Conservation (phyloP, 1,284 basidiomycete species). For the Sporisorium scitamineum region DNA sequence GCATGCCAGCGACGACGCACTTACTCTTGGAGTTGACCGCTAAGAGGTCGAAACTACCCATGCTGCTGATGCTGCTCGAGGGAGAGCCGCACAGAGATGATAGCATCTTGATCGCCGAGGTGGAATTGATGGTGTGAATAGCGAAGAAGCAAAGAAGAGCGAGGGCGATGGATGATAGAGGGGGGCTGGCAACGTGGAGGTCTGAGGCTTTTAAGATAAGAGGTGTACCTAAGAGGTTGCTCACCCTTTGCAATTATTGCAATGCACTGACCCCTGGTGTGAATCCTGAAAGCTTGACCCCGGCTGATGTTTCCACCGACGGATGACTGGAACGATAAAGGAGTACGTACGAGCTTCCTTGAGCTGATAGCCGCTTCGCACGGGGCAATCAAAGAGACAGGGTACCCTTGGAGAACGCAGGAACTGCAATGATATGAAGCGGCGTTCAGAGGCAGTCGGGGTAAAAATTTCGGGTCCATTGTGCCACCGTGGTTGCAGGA, state of each 20-base stretch:
- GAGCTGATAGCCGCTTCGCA: too few relatives aligned
- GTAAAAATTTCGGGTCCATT: neutral
- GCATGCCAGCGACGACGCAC: too few relatives aligned
- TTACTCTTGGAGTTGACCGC: neutral
- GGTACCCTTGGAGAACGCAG: neutral
- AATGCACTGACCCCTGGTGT: neutral
- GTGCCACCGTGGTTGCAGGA: neutral
- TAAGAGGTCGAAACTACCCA: neutral
- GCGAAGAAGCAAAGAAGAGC: neutral
- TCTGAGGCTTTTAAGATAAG: neutral
- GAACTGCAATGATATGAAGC: neutral
- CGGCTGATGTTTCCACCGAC: neutral
- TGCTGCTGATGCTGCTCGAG: constrained; percentile 1
- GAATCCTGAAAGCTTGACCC: neutral
- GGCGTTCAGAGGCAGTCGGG: neutral
- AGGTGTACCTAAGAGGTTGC: too few relatives aligned
- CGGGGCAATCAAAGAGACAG: too few relatives aligned
- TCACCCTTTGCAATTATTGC: neutral
- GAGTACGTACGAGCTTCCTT: neutral
- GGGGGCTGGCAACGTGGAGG: neutral
- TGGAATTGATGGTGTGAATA: neutral
- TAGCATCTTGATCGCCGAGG: neutral
- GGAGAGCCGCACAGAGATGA: neutral
- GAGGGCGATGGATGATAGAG: neutral
- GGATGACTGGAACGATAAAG: neutral